Conservation (phyloP, 139 green algal species). For the Chlorella vulgaris region DNA sequence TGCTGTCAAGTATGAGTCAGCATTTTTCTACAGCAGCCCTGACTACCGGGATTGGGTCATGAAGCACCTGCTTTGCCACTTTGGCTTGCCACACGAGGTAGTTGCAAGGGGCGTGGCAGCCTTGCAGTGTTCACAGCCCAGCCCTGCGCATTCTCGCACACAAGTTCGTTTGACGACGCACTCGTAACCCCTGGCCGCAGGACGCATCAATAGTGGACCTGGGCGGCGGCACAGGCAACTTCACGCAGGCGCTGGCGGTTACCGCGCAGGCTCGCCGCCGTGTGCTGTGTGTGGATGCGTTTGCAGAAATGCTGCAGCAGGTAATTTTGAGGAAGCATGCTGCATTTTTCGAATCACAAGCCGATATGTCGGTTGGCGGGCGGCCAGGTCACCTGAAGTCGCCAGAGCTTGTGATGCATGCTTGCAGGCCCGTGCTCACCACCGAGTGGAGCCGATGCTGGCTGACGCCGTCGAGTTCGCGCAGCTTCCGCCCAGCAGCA, state of each 20-base stretch:
- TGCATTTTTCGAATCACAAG: no score
- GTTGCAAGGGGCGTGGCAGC: no score
- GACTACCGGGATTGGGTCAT: conserved; percentile 32
- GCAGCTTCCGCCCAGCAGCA: not conserved
- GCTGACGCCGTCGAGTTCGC: conserved; percentile 7
- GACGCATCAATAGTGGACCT: conserved; percentile 21
- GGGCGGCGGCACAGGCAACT: conserved; percentile 35
- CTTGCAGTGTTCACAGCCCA: no score
- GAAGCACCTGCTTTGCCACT: conserved; percentile 22
- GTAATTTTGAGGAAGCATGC: not conserved
- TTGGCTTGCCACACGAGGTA: conserved; percentile 8
- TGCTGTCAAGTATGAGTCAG: conserved; percentile 7
- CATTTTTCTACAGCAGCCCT: conserved; percentile 20
- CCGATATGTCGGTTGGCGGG: no score
- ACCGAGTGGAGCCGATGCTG: conserved; percentile 23
- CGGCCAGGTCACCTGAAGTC: not conserved
- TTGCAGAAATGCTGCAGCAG: conserved; percentile 31
- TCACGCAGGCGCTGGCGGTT: conserved; percentile 23
- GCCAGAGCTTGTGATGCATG: no score
- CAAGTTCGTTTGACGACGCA: no score
- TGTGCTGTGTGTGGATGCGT: conserved; percentile 34
- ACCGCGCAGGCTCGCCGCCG: not conserved
- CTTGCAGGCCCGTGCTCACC: not conserved
- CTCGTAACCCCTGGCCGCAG: no score
- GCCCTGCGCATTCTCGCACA: no score